Evolutionary conservation across 2,329 filamentous ascomycete genomes (phyloP).

Genomic region (Pseudofabraea citricarpa): DNA sequence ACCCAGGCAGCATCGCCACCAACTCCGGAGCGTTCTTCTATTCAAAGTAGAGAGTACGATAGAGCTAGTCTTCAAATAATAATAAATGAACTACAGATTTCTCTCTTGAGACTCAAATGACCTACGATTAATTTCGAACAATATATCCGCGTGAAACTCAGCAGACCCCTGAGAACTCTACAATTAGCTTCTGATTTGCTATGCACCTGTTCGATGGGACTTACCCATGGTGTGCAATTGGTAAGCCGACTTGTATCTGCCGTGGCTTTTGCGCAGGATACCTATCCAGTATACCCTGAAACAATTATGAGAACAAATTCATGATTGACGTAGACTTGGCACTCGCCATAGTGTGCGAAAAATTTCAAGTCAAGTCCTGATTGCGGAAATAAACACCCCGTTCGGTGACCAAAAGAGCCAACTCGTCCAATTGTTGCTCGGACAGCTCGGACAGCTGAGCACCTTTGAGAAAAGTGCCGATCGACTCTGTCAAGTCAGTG

Average conservation of each 20-base stretch:
- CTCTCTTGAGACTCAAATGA: too few relatives aligned
- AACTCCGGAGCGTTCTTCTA: slow-evolving; percentile 57
- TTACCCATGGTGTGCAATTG: slow-evolving; percentile 40
- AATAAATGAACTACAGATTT: too few relatives aligned
- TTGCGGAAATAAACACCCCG: slow-evolving; percentile 42
- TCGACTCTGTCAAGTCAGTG: slow-evolving; percentile 37
- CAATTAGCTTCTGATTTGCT: too few relatives aligned
- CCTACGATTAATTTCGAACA: slow-evolving; percentile 43
- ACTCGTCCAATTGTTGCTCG: slow-evolving; percentile 21
- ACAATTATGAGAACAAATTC: too few relatives aligned
- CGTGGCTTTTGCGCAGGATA: slow-evolving; percentile 39
- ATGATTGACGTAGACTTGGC: slow-evolving; percentile 1
- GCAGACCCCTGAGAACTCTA: too few relatives aligned
- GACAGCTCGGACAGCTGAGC: slow-evolving; percentile 21
- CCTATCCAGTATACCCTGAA: slow-evolving; percentile 32
- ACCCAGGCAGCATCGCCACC: slow-evolving; percentile 62
- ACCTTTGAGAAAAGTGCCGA: slow-evolving; percentile 28
- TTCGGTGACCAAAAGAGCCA: slow-evolving; percentile 26
- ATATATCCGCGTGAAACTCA: slow-evolving; percentile 46
- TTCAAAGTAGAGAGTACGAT: slow-evolving; percentile 44
- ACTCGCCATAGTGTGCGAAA: slow-evolving; percentile 40
- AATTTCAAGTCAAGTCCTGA: slow-evolving; percentile 40
- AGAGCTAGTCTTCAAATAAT: too few relatives aligned
- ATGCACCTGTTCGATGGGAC: too few relatives aligned
- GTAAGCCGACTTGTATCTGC: slow-evolving; percentile 30